Conservation (phyloP, 139 green algal species). For the Volvox africanus region DNA sequence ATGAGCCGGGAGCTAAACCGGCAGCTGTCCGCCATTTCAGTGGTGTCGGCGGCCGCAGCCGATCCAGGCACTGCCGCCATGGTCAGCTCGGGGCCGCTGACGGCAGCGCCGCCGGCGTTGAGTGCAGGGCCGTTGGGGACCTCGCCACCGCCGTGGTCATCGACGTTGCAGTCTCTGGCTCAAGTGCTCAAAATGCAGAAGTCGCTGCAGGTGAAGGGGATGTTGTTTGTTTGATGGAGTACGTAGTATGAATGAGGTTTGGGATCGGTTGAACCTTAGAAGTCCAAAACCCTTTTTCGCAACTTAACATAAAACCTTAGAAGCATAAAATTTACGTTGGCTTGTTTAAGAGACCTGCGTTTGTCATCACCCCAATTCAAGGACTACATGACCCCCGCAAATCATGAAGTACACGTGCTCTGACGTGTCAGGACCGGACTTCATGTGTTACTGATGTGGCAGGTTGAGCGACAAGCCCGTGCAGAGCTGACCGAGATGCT, state of each 20-base stretch:
- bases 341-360: too few relatives aligned
- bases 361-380: too few relatives aligned
- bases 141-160: background rate
- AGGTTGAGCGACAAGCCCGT: background rate
- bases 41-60: background rate
- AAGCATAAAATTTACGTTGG: too few relatives aligned
- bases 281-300: too few relatives aligned
- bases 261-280: too few relatives aligned
- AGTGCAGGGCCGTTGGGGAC: background rate
- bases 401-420: too few relatives aligned
- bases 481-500: background rate
- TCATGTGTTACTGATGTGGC: background rate
- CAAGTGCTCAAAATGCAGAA: constrained; percentile 43
- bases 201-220: background rate
- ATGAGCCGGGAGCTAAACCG: background rate
- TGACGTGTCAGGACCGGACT: too few relatives aligned
- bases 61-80: too few relatives aligned
- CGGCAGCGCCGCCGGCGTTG: too few relatives aligned
- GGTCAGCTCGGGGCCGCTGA: background rate
- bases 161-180: constrained; percentile 9
- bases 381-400: too few relatives aligned
- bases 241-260: background rate
- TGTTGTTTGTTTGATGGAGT: background rate
- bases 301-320: too few relatives aligned
- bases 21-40: background rate